These are phyloP conservation scores for Penicillium egyptiacum DNA, from an alignment of 495 filamentous ascomycete genomes.

Conservation along the genomic window DNA sequence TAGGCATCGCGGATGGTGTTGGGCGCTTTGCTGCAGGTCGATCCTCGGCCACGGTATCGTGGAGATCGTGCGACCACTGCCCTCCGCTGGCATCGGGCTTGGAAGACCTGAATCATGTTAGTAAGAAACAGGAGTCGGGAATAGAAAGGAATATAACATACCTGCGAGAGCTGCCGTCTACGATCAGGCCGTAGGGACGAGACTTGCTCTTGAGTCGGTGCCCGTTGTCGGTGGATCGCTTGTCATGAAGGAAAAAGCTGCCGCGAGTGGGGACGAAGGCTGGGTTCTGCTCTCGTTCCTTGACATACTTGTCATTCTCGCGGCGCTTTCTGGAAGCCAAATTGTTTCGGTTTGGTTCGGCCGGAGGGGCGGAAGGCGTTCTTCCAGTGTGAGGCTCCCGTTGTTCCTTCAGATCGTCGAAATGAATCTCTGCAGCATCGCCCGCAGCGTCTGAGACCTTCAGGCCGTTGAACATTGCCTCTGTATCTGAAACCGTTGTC, in stretches of 20 bases:
- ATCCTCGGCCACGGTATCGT: conserved; percentile 69
- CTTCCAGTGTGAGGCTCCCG: conserved; percentile 29
- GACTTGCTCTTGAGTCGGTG: conserved; percentile 45
- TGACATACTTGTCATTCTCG: conserved; percentile 88
- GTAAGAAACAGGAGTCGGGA: neutral
- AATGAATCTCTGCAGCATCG: conserved; percentile 60
- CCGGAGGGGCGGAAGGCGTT: conserved; percentile 44
- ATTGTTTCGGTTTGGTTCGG: conserved; percentile 45
- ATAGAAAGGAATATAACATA: conserved; percentile 17
- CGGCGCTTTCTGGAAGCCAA: conserved; percentile 68
- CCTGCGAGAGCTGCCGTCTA: conserved; percentile 49
- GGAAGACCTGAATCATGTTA: conserved; percentile 58
- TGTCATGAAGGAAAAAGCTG: conserved; percentile 96
- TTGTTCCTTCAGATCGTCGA: conserved; percentile 57
- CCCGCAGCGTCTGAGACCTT: conserved; percentile 58
- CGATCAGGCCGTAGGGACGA: conserved; percentile 46
- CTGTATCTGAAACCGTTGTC: conserved; percentile 64
- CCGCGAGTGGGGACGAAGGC: conserved; percentile 94
- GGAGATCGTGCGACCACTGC: conserved; percentile 93
- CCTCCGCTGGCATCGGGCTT: conserved; percentile 76
- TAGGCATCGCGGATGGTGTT: conserved; percentile 19
- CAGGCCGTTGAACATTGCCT: conserved; percentile 85
- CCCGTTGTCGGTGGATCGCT: conserved; percentile 71
- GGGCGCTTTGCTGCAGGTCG: conserved; percentile 33
- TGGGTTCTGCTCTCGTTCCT: conserved; percentile 84